Base-by-base conservation (phyloP, 164 flowering plant genomes). In the Litsea cubeba region DNA sequence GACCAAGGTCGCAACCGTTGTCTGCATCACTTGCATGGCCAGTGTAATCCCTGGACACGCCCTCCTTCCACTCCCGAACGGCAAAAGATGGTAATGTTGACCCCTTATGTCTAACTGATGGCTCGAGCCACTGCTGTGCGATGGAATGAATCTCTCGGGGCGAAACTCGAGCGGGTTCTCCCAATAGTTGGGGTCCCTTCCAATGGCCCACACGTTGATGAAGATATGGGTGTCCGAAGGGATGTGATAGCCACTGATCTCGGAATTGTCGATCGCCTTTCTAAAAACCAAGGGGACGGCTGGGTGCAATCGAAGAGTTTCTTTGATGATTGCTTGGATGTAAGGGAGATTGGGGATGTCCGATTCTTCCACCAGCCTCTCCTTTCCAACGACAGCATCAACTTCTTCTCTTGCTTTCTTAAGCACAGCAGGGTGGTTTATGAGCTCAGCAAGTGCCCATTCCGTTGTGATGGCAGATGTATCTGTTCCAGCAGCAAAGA, bases 371-470 rank as follows among this genome's bases (percentile, higher is more conserved):
- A 74, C 65, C 51, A 74, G 2, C 32, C 71, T 67, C 6, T 30
- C 20, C 8, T 24, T 68, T 6, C 76, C 76, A 3, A 74, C 65
- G 5, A 57, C 65, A 1, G 26, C 11, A 51, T 67, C 71, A 5
- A 74, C 51, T 32, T 74, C 76, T 12, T 68, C 71, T 30, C 71
- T 51, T 57, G 65, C 65, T 46, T 67, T 74, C 65, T 51, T 14
- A 11, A 74, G 57, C 12, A 35, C 28, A 3, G 5, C 12, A 2
- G 71, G 76, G 68, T 85, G 73, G 81, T 80, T 82, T 12, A 87
- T 77, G 14, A 87, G 82, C 77, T 82, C 88, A 30, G 84, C 84
- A 23, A 86, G 23, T 71, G 85, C 83, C 89, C 89, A 85, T 65
- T 85, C 87, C 1, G 54, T 68, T 32, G 80, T 67, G 2, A 79